Base-by-base conservation (phyloP, 192 early-diverging fungal species). In the Coemansia sp. region DNA sequence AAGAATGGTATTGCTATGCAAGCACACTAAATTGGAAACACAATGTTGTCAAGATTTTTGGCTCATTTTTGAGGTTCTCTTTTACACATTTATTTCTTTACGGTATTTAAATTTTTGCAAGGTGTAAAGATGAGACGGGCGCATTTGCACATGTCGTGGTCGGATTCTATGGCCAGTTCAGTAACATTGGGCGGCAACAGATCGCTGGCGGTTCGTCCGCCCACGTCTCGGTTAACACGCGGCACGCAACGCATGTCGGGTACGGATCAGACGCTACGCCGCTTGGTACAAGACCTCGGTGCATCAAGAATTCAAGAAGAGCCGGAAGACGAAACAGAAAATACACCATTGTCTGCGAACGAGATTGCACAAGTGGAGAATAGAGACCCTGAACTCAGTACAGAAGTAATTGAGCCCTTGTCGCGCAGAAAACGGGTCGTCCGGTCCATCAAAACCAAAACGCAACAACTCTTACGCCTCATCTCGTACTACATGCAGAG, bases 91-190 rank as follows among this genome's bases (percentile, higher is more conserved):
- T 45, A n/a, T 45, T 45, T 43, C 15, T 14, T 10, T 17, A 15
- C 43, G 5, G 5, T 45, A 45, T n/a, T 45, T 45, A 6, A n/a
- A n/a, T 9, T n/a, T 17, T 12, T 45, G 43, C 43, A 45, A 45
- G 43, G n/a, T n/a, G 5, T 12, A 12, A 57, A 5, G 10, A 79
- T 79, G 77, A 60, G 72, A 32, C 67, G 77, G 3, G 68, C 77
- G 19, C 67, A 55, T 22, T 17, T 56, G 10, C 63, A 70, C 39
- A 65, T 60, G 59, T 80, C 77, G 19, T 80, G 77, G 77, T 57
- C 77, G 6, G 70, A 80, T 37, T 80, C 77, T 0, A 80, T 80
- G 77, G 65, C 72, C 41, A 80, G 77, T 56, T 80, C 77, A 3
- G 62, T 80, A 23, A 80, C 77, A 4, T 32, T 80, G 3, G 37